These are phyloP conservation scores for Aspergillus clavatus DNA, from an alignment of 2,329 filamentous ascomycete species.

Conservation along the genomic window DNA sequence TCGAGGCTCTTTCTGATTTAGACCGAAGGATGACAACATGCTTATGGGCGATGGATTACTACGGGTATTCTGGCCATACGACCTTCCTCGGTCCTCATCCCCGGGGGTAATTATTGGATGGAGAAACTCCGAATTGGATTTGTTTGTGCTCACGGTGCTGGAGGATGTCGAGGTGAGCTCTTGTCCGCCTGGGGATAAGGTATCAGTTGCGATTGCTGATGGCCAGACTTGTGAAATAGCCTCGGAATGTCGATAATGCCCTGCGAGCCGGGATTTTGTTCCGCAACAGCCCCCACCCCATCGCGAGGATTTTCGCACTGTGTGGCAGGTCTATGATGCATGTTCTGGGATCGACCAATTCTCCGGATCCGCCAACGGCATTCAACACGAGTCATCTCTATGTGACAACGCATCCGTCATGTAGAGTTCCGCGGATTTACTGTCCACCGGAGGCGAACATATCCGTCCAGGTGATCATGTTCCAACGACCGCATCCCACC, in stretches of 20 bases:
- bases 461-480: conserved; percentile 82
- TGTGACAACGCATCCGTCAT: conserved; percentile 49
- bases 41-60: conserved; percentile 74
- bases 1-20: conserved; percentile 79
- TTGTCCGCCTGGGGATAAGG: conserved; percentile 7
- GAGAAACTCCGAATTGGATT: conserved; percentile 85
- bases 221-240: conserved; percentile 41
- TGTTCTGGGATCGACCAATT: conserved; percentile 79
- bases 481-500: conserved; percentile 76
- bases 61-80: conserved; percentile 97
- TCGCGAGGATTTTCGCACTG: conserved; percentile 73
- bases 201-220: background rate
- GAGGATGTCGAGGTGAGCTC: conserved; percentile 78
- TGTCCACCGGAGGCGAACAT: conserved; percentile 61
- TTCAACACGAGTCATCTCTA: conserved; percentile 68
- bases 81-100: conserved; percentile 65
- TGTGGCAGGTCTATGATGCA: conserved; percentile 80
- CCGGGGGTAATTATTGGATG: conserved; percentile 90
- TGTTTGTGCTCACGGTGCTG: conserved; percentile 84
- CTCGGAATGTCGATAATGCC: conserved; percentile 79
- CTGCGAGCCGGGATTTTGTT: conserved; percentile 78
- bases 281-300: conserved; percentile 72
- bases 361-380: conserved; percentile 41
- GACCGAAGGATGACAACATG: conserved; percentile 54
- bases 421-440: conserved; percentile 64